Base-by-base conservation (phyloP, 345 rosid species). In the Erodium maritimum region DNA sequence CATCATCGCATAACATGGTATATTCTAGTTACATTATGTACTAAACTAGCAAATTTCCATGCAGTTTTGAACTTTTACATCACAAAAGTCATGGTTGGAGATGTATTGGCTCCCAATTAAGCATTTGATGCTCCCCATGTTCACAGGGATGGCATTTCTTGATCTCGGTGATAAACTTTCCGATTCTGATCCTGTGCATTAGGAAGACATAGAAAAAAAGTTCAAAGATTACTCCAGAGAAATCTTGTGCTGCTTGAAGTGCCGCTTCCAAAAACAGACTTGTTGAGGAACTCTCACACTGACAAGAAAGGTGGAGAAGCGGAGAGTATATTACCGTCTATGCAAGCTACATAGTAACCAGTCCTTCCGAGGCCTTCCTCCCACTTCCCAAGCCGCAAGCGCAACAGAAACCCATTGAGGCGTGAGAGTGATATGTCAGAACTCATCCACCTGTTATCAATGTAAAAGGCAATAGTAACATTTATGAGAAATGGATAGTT, bases 331-430 rank as follows among this genome's bases (percentile, higher is more conserved):
- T 2, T 16, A 86, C 96, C 96, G 58, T 73, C 75, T 60, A 93
- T 80, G 73, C 83, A 68, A 21, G 90, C 99, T 19, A 85, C 94
- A 52, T 73, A 54, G 65, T 88, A 93, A 25, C 89, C 85, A 1
- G 94, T 82, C 72, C 85, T 85, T 17, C 88, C 84, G 16, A 76
- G 64, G 57, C 82, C 94, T 60, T 77, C 83, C 58, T 79, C 79
- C 95, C 94, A 77, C 69, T 85, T 86, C 54, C 91, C 87, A 4
- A 93, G 76, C 59, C 95, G 79, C 79, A 88, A 69, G 29, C 96
- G 91, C 73, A 93, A 69, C 63, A 79, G 86, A 63, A 77, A 79
- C 10, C 99, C 99, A 69, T 84, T 69, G 16, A 88, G 95, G 58
- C 67, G 76, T 17, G 74, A 62, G 21, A 69, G 67, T 46, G 94